Evolutionary conservation across 225 moss, liverwort and hornwort species (phyloP), one percentile per base, ranked within the genome.

Genomic region (Neckera pumila): DNA sequence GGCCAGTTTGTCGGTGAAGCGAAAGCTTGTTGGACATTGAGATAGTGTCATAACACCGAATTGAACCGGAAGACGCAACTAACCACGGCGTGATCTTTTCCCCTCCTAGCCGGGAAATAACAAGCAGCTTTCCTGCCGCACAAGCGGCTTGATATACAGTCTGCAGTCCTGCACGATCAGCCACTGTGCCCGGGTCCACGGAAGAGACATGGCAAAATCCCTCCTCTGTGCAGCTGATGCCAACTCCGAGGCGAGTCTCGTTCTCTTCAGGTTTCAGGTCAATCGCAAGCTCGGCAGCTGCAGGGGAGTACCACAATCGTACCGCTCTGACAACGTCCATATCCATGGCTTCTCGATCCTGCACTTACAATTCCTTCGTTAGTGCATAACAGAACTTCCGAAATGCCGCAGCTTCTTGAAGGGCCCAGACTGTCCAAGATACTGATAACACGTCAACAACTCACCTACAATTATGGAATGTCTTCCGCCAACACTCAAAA

Each of bases 141-240:
- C 92, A 92, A 79, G 95, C 93, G 75, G 93, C 93, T 91, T 91
- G 93, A 80, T 90, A 95, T 27, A 95, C 92, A 21, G 92, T 91
- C 81, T 90, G 90, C 31, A 95, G 88, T 21, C 95, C 95, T 56
- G 95, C 95, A 75, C 95, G 92, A 45, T 93, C 95, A 88, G 95
- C 95, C 47, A 93, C 93, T 34, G 95, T 95, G 82, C 92, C 95
- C 53, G 93, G 91, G 80, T 93, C 95, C 87, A 95, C 93, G 18
- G 95, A 93, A 45, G 95, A 95, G 61, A 95, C 93, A 76, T 95
- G 92, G 79, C 95, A 95, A 87, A 95, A 95, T 42, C 95, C 95
- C 95, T 95, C 95, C 82, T 93, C 93, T 81, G 95, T 95, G 85
- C 93, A 93, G 91, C 93, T 93, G 81, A 95, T 95, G 86, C 92